These are phyloP conservation scores for Aaosphaeria arxii DNA, from an alignment of 2,329 filamentous ascomycete genomes.

Conservation along the genomic window DNA sequence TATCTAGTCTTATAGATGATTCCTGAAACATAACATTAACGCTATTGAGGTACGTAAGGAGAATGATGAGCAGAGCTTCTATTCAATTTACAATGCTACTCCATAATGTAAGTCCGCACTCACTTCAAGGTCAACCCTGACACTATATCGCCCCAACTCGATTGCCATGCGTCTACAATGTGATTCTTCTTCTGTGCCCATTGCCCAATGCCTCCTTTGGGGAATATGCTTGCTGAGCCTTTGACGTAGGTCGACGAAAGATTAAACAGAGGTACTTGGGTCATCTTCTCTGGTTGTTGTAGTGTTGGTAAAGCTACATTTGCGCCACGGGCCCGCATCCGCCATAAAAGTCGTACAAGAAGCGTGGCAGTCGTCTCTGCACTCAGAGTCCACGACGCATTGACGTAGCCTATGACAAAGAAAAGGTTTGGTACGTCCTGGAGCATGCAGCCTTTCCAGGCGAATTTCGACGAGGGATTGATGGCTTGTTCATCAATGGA, in stretches of 20 bases:
- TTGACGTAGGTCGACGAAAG: neutral
- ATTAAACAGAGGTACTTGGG: neutral
- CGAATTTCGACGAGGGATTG: conserved; percentile 46
- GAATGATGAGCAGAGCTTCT: too few species aligned
- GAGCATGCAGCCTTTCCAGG: conserved; percentile 59
- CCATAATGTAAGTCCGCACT: too few species aligned
- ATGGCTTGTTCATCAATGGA: conserved; percentile 46
- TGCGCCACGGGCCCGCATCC: conserved; percentile 37
- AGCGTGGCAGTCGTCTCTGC: conserved; percentile 51
- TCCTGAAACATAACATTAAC: too few species aligned
- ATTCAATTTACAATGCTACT: too few species aligned
- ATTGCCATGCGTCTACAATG: neutral
- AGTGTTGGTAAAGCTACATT: conserved; percentile 16
- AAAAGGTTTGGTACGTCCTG: conserved; percentile 58
- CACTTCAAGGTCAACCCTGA: too few species aligned
- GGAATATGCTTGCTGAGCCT: neutral
- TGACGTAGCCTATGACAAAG: conserved; percentile 56
- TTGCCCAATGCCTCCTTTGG: neutral
- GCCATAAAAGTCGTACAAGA: conserved; percentile 46
- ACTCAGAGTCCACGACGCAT: conserved; percentile 58
- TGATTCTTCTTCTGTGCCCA: neutral
- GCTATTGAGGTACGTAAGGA: too few species aligned
- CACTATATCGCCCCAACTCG: too few species aligned
- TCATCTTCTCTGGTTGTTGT: neutral
- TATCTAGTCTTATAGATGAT: too few species aligned